These are phyloP conservation scores for Trichoderma oligosporum DNA, from an alignment of 2,329 filamentous ascomycete species.

Conservation along the genomic window DNA sequence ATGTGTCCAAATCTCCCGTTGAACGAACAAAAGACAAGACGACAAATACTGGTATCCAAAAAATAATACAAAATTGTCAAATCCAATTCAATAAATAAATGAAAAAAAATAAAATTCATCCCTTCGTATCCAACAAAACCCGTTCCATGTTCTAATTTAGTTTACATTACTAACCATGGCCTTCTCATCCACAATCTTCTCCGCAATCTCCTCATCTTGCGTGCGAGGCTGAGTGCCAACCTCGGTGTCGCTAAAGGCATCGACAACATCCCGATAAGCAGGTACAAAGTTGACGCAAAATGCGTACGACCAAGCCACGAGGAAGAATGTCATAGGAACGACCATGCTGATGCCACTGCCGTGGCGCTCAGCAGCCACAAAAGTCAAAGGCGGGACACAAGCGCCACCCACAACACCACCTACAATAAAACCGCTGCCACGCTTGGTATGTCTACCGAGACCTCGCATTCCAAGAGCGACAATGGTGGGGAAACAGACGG, in stretches of 20 bases:
- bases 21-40: background rate
- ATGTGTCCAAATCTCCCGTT: background rate
- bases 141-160: background rate
- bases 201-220: conserved; percentile 30
- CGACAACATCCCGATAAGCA: conserved; percentile 58
- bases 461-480: conserved; percentile 73
- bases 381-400: conserved; percentile 67
- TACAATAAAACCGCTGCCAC: conserved; percentile 66
- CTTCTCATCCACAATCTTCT: conserved; percentile 16
- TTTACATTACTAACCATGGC: conserved; percentile 6
- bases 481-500: conserved; percentile 77
- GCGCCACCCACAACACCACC: conserved; percentile 70
- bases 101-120: background rate
- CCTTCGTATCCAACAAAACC: background rate
- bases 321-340: conserved; percentile 60
- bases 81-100: background rate
- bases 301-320: conserved; percentile 54
- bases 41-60: conserved; percentile 13
- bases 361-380: conserved; percentile 61
- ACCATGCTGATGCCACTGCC: conserved; percentile 61
- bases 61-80: background rate
- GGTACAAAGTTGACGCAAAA: conserved; percentile 64
- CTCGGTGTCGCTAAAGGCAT: conserved; percentile 49
- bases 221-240: conserved; percentile 37
- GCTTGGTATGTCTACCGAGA: conserved; percentile 71